Evolutionary conservation across 2,329 filamentous ascomycete species (phyloP).

Genomic region (Ceratocystis lukuohia): DNA sequence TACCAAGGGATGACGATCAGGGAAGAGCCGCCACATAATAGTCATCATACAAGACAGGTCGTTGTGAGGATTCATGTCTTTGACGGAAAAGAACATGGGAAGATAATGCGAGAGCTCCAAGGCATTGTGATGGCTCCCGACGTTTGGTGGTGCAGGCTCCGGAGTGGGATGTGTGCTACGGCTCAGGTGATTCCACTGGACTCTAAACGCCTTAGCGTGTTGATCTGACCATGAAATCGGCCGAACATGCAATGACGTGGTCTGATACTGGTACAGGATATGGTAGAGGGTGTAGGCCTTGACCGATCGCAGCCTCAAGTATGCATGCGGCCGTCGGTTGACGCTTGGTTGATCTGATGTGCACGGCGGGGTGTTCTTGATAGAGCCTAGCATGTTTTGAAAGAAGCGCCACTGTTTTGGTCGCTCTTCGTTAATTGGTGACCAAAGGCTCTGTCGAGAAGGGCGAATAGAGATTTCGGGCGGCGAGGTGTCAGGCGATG

Average conservation of each 20-base stretch:
- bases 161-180: slow-evolving; percentile 10
- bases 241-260: slow-evolving; percentile 34
- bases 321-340: not conserved
- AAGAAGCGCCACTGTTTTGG: not conserved
- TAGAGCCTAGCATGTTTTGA: not conserved
- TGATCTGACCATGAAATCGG: slow-evolving; percentile 44
- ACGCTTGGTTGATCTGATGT: not conserved
- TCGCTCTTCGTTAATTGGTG: not conserved
- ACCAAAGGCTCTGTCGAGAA: not conserved
- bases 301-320: slow-evolving; percentile 8
- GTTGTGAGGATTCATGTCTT: not conserved
- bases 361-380: not conserved
- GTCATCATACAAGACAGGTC: slow-evolving; percentile 2
- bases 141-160: not conserved
- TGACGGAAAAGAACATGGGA: not conserved
- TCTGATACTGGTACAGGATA: slow-evolving; percentile 16
- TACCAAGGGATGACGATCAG: slow-evolving; percentile 3
- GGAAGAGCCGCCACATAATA: slow-evolving; percentile 12
- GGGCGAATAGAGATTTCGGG: not conserved
- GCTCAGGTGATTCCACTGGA: slow-evolving; percentile 33
- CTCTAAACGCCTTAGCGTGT: slow-evolving; percentile 36
- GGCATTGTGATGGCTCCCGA: not conserved
- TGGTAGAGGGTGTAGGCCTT: slow-evolving; percentile 15
- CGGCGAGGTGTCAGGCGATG: not conserved
- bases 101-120: slow-evolving; percentile 1